Evolutionary conservation across 345 rosid species (phyloP).

Genomic region (Stellera chamaejasme): DNA sequence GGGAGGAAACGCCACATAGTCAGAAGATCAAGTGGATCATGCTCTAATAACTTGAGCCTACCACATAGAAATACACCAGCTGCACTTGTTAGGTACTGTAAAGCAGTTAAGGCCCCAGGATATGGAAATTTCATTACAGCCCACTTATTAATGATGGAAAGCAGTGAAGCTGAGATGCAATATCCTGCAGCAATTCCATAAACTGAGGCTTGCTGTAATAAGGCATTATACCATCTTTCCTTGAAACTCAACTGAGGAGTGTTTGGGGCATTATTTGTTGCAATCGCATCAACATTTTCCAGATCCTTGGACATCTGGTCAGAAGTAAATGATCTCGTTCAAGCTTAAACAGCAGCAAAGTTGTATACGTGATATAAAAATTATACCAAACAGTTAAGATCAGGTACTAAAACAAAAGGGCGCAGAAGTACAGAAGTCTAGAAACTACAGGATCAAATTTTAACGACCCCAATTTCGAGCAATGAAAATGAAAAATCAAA

Average conservation of each 20-base stretch:
- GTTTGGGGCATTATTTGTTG: background rate
- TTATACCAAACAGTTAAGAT: too few species aligned
- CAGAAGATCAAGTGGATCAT: constrained; percentile 49
- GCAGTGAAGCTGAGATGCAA: constrained; percentile 89
- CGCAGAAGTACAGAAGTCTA: too few species aligned
- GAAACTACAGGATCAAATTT: too few species aligned
- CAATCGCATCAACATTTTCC: background rate
- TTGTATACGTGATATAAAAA: too few species aligned
- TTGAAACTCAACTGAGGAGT: background rate
- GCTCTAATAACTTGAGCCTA: constrained; percentile 52
- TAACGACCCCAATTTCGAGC: too few species aligned
- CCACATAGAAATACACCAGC: constrained; percentile 72
- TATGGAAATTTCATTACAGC: constrained; percentile 95
- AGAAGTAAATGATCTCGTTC: too few species aligned
- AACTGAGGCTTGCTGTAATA: constrained; percentile 17
- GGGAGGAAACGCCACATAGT: constrained; percentile 98
- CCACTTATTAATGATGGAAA: constrained; percentile 97
- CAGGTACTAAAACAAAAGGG: too few species aligned
- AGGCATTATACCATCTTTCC: constrained; percentile 1
- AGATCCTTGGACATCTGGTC: constrained; percentile 10
- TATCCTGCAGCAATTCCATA: constrained; percentile 89
- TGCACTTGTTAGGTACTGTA: constrained; percentile 86
- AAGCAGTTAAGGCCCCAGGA: constrained; percentile 91
- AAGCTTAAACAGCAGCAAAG: too few species aligned
- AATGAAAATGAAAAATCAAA: too few species aligned